Conservation (phyloP, 1,284 basidiomycete species). For the Ganoderma multipileum region DNA sequence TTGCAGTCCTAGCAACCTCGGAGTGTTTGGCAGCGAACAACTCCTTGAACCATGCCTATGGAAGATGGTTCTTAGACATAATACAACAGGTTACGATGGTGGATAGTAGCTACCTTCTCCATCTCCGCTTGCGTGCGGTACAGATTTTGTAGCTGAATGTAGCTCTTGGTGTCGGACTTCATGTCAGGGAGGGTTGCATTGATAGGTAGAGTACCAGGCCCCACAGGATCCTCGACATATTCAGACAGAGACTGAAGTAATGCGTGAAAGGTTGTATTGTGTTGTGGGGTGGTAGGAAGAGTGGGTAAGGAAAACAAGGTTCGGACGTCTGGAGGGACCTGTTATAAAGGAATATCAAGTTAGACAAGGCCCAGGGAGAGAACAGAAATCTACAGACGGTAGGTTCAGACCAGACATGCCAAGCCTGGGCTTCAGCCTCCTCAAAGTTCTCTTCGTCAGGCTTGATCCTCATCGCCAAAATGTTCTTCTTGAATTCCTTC, state of each 20-base stretch:
- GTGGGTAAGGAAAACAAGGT: conserved; percentile 58
- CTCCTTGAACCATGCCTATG: conserved; percentile 37
- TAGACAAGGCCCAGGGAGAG: not conserved
- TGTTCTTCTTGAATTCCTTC: conserved; percentile 75
- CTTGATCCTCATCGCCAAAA: conserved; percentile 70
- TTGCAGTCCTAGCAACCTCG: conserved; percentile 44
- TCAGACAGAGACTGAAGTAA: conserved; percentile 81
- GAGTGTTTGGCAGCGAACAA: conserved; percentile 34
- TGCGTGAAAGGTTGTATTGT: conserved; percentile 73
- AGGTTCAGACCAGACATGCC: conserved; percentile 75
- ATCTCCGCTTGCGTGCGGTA: conserved; percentile 77
- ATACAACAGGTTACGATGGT: not conserved
- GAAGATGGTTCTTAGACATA: not conserved
- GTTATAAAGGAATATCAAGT: not conserved
- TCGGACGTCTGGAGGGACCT: conserved; percentile 73
- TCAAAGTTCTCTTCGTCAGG: conserved; percentile 96
- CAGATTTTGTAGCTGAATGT: conserved; percentile 81
- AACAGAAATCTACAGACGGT: conserved; percentile 42
- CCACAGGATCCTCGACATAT: conserved; percentile 52
- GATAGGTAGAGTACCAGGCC: conserved; percentile 50
- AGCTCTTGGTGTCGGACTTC: conserved; percentile 89
- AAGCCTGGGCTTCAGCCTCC: conserved; percentile 86
- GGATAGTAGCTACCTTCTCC: conserved; percentile 57
- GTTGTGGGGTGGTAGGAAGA: conserved; percentile 48
- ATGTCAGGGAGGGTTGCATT: conserved; percentile 89